phyloP scores from a whole-genome alignment of 352 stramenopile genomes.

The Ophiocytium majus region DNA sequence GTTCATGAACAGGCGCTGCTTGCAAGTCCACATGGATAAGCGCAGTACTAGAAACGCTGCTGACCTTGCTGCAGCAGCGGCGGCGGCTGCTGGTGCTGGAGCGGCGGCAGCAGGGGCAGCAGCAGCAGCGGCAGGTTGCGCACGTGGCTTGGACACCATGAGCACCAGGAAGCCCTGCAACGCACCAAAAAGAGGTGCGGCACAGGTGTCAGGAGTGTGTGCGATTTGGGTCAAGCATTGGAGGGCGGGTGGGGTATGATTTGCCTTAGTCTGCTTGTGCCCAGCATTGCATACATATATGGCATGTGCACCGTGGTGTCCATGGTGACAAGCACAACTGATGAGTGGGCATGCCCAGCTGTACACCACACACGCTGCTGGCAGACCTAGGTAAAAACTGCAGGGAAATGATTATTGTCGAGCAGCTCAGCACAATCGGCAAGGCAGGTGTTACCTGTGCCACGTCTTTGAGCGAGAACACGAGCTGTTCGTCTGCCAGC shows the following conservation, averaged over 20 bases:
- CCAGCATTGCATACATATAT: background rate
- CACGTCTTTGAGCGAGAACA: background rate
- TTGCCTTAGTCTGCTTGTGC: too few relatives aligned
- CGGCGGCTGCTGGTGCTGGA: too few relatives aligned
- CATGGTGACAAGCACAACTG: background rate
- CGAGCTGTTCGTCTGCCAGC: constrained; percentile 9
- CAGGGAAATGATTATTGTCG: background rate
- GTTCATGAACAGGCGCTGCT: too few relatives aligned
- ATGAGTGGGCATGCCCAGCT: background rate
- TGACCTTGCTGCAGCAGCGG: too few relatives aligned
- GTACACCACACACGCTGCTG: background rate
- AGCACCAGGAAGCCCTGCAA: constrained; percentile 4
- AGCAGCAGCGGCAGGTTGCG: background rate
- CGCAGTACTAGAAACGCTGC: too few relatives aligned
- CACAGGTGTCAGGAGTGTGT: too few relatives aligned
- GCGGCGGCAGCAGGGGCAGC: background rate
- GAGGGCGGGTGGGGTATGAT: too few relatives aligned
- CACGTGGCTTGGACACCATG: constrained; percentile 2
- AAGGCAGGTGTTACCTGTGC: background rate
- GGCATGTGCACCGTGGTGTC: too few relatives aligned
- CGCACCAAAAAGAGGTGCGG: too few relatives aligned
- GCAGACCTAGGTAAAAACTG: background rate
- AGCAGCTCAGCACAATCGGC: background rate
- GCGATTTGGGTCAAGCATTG: too few relatives aligned
- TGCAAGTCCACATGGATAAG: too few relatives aligned